Base-by-base conservation (phyloP, 805 yeast species). In the Suhomyces prunicola region DNA sequence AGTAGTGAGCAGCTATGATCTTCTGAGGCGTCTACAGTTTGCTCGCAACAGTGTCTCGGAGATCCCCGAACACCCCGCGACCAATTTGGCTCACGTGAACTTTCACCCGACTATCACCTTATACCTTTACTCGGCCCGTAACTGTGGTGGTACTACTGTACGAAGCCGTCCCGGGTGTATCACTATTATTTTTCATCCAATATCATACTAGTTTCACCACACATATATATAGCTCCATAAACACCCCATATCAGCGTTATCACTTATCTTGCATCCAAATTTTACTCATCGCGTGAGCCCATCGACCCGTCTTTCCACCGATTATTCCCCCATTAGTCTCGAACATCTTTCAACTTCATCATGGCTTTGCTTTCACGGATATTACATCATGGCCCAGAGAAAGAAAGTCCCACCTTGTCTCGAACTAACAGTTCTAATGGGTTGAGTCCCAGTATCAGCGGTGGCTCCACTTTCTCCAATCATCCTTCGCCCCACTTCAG, bases 311-410 rank as follows among this genome's bases (percentile, higher is more conserved):
- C 33, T 29, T 29, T 29, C 12, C 33, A 5, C 33, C 33, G 5
- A 29, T 12, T 13, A 29, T 29, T 29, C 12, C 13, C 12, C 36
- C 17, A 9, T 33, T 33, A 6, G 7, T 31, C 2, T 33, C 17
- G 9, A 6, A n/a, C 42, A 39, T 10, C 12, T n/a, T 39, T 6
- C 23, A 9, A 17, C 12, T 36, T 10, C 7, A 13, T 22, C 22
- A 60, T 60, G 63, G 58, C 63, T 7, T 46, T 60, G n/a, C 54
- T 60, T 47, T 57, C 63, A 22, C 44, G 57, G 31, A 62, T 60
- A 17, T 50, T 60, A 15, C 56, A 57, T 40, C 53, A 50, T 24
- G 33, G 44, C 17, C 42, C 54, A 33, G 52, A 53, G 24, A 48
- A 41, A 39, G 56, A 53, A 6, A 27, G 47, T 24, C 55, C 57